phyloP scores from a whole-genome alignment of 1,284 basidiomycete species.

The Malassezia nana region DNA sequence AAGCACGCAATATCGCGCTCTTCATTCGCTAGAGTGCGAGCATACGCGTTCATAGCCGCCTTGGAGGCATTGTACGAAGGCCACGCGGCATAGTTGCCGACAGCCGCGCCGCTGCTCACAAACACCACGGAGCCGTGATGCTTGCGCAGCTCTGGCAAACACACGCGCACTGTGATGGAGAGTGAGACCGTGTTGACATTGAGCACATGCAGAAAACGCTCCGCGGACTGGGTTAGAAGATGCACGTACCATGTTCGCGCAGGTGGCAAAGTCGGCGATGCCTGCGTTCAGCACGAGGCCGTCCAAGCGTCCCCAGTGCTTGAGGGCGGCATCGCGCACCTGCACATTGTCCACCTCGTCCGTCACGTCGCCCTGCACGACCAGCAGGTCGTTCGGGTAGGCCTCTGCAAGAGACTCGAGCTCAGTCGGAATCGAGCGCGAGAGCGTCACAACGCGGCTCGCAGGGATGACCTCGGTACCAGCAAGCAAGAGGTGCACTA shows the following conservation, averaged over 20 bases:
- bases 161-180: conserved; percentile 58
- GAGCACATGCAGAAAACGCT: conserved; percentile 53
- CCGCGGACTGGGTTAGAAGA: conserved; percentile 54
- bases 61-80: conserved; percentile 59
- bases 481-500: conserved; percentile 57
- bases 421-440: conserved; percentile 60
- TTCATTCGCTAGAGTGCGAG: conserved; percentile 69
- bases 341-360: conserved; percentile 56
- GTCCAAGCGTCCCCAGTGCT: conserved; percentile 60
- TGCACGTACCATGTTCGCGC: conserved; percentile 10
- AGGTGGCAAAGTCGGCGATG: conserved; percentile 51
- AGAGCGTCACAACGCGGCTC: conserved; percentile 64
- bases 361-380: conserved; percentile 59
- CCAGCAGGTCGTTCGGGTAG: conserved; percentile 20
- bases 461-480: conserved; percentile 17
- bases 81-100: conserved; percentile 61
- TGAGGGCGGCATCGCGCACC: conserved; percentile 57
- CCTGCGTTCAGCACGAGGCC: conserved; percentile 71
- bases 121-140: conserved; percentile 60
- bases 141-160: conserved; percentile 61
- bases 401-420: conserved; percentile 55
- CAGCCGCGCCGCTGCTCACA: conserved; percentile 69
- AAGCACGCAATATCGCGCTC: conserved; percentile 64
- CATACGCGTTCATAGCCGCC: conserved; percentile 72
- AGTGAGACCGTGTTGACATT: conserved; percentile 77